A percentile compares a stretch with the other conserved stretches of the same genome.
phyloP scores from a whole-genome alignment of 2,329 filamentous ascomycete genomes.

The Penicillium sp. region DNA sequence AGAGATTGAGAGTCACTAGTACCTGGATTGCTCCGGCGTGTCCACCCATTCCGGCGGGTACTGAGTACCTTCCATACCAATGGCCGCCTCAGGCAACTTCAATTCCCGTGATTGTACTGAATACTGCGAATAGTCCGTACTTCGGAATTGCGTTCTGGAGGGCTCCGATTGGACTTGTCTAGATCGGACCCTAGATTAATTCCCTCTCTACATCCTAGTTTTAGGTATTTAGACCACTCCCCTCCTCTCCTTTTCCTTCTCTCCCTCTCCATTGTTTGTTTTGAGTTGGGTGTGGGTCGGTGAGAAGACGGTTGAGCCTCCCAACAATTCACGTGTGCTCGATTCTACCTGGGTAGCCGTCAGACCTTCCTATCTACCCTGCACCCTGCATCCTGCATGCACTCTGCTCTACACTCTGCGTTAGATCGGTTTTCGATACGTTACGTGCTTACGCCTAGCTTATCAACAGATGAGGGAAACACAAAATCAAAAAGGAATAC shows the following conservation, averaged over 20 bases:
- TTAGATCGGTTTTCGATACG: too few species aligned
- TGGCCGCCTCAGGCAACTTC: slow-evolving; percentile 4
- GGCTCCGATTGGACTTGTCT: not conserved
- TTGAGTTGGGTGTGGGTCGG: slow-evolving; percentile 21
- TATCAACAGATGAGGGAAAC: too few species aligned
- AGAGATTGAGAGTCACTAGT: not conserved
- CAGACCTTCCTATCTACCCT: slow-evolving; percentile 19
- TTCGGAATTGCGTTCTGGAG: not conserved
- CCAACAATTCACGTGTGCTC: slow-evolving; percentile 31
- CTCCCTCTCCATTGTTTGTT: not conserved
- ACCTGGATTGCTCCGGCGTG: slow-evolving; percentile 11
- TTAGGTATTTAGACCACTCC: too few species aligned
- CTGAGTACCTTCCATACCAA: slow-evolving; percentile 30
- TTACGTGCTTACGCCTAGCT: too few species aligned
- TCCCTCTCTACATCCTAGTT: not conserved
- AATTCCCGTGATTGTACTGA: not conserved
- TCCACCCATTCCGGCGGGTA: slow-evolving; percentile 29
- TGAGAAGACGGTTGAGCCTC: slow-evolving; percentile 27
- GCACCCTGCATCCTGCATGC: not conserved
- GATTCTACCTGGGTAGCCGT: slow-evolving; percentile 29
- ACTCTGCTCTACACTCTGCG: too few species aligned
- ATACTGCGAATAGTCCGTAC: not conserved
- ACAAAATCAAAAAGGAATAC: not conserved
- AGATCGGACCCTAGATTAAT: too few species aligned
- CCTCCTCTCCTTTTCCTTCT: not conserved